Evolutionary conservation across 495 filamentous ascomycete genomes (phyloP), one percentile per base, ranked within the genome.

Genomic region (Penicillium flavigenum): DNA sequence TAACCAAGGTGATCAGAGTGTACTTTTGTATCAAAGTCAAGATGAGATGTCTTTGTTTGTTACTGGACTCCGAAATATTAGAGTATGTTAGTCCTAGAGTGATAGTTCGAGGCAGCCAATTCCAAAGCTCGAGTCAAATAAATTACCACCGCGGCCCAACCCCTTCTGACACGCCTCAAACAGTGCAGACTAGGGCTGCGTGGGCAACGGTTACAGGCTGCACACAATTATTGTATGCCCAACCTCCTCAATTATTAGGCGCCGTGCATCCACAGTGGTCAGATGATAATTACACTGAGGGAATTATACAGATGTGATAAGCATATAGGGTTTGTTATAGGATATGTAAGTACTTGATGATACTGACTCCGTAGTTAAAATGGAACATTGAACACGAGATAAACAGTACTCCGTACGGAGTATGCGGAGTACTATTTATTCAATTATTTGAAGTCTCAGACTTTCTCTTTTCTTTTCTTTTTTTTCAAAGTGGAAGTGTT

Each of bases 81-180:
- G 16, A 29, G n/a, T 39, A 31, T 47, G 44, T 17, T 47, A 29
- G 45, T 12, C 24, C 4, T 47, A 2, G 26, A 17, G 44, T 27
- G 27, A 39, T 47, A 36, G 31, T 55, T 55, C 31, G 32, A 55
- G 52, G 52, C 44, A 22, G 42, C 51, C 51, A 53, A 53, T 53
- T 43, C 38, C 1, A 31, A 27, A n/a, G 49, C 17, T 42, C 38
- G 36, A 48, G 46, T 31, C 29, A n/a, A 62, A 41, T 50, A 62
- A 53, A 63, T 56, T 59, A 63, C 52, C 26, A 47, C 51, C 41
- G 53, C 63, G 58, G 63, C 57, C 63, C 63, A 63, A 66, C 57
- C 41, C 39, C 47, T 53, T 32, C 51, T 20, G 27, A 47, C 26
- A 48, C 19, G 20, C 29, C 44, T 39, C 51, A 43, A 22, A 53